phyloP scores from a whole-genome alignment of 441 rosid species.

The Manihot esculenta region DNA sequence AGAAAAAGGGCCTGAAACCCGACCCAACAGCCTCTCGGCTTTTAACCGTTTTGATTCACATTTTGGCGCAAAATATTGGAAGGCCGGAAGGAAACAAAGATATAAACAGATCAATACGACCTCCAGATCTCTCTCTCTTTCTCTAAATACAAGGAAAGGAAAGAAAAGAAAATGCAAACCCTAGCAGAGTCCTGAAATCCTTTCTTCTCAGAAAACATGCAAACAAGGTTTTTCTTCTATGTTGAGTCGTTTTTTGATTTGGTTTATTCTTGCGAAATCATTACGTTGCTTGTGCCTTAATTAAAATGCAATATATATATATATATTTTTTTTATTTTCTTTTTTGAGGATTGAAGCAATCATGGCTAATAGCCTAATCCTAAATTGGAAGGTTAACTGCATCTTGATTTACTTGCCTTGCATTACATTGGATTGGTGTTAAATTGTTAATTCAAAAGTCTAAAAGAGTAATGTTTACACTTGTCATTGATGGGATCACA shows the following conservation, averaged over 20 bases:
- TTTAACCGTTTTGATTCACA: neutral
- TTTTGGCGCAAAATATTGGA: constrained; percentile 3
- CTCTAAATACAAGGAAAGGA: neutral
- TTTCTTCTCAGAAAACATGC: neutral
- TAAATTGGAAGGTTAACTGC: neutral
- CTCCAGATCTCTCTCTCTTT: neutral
- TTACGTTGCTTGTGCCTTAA: neutral
- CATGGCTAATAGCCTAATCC: neutral
- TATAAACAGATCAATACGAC: neutral
- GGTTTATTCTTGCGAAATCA: neutral
- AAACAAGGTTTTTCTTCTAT: neutral
- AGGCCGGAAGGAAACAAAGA: neutral
- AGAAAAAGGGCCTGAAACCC: too few relatives aligned
- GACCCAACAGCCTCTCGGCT: neutral
- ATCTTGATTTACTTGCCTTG: neutral
- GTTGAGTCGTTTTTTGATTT: neutral
- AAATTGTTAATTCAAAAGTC: neutral
- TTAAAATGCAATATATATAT: neutral
- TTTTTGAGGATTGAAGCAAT: neutral
- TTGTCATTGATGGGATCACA: neutral
- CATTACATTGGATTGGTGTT: neutral
- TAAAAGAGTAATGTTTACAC: neutral
- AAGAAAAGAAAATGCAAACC: neutral
- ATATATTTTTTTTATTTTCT: too few relatives aligned
- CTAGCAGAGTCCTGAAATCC: neutral